Conservation (phyloP, 2,329 filamentous ascomycete species). For the Aspergillus novoparasiticus region DNA sequence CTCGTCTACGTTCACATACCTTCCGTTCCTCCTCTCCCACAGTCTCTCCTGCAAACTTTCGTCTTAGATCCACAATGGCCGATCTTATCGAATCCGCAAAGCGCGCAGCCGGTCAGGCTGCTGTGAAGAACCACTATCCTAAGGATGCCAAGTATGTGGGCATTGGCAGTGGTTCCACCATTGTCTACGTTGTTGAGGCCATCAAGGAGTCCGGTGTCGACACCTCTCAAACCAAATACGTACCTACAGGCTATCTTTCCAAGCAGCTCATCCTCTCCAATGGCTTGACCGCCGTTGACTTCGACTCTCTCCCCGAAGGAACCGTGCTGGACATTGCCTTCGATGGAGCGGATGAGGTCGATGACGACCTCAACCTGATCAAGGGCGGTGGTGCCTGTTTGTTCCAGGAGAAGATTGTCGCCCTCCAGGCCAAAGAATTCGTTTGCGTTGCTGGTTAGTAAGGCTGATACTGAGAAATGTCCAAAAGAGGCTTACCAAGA, state of each 20-base stretch:
- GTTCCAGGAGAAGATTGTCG: conserved; percentile 96
- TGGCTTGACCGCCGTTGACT: conserved; percentile 74
- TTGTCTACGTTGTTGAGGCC: conserved; percentile 69
- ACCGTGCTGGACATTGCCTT: conserved; percentile 83
- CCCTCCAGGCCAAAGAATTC: conserved; percentile 79
- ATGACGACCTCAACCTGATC: conserved; percentile 92
- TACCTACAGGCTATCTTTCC: conserved; percentile 90
- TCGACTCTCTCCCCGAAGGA: conserved; percentile 70
- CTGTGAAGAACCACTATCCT: conserved; percentile 64
- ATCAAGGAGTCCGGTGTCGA: conserved; percentile 55
- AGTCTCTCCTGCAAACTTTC: conserved; percentile 7
- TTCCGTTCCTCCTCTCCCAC: conserved; percentile 5
- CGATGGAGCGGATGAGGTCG: conserved; percentile 96
- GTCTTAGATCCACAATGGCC: conserved; percentile 35
- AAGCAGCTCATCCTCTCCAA: conserved; percentile 81
- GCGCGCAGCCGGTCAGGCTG: conserved; percentile 59
- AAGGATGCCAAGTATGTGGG: conserved; percentile 60
- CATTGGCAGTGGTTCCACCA: conserved; percentile 67
- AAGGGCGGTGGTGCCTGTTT: conserved; percentile 97
- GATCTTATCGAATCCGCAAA: conserved; percentile 59
- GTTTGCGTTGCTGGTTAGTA: conserved; percentile 77
- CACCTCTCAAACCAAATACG: conserved; percentile 70
- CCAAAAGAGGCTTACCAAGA: background rate
- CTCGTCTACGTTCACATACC: conserved; percentile 6
- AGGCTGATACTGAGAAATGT: background rate